Base-by-base conservation (phyloP, 73 alveolate genomes). In the Paramecium sonneborni region DNA sequence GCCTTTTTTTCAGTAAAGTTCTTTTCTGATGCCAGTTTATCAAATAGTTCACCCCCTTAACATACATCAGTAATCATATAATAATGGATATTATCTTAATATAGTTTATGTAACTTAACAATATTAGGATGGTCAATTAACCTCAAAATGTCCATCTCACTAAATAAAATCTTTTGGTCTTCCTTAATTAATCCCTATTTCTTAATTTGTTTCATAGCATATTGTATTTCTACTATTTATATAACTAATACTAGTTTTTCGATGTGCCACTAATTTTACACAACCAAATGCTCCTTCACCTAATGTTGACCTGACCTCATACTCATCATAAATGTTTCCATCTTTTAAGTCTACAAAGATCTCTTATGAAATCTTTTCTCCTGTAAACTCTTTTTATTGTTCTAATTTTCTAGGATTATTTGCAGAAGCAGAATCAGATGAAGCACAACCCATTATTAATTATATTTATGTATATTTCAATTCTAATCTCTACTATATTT, bases 201-300 rank as follows among this genome's bases (percentile, higher is more conserved):
- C 21, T 41, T 41, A 7, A 92, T 93, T 84, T 76, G 57, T 88
- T 95, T 87, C 86, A 95, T 93, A 1, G 97, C 97, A 70, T 92
- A 86, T 28, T 74, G 74, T 10, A 92, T 93, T 67, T 76, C 86
- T 79, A 43, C 14, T 9, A 24, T 20, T 41, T 14, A n/a, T 41
- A 21, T 38, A 43, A 44, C 9, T n/a, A 11, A 52, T 67, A 26
- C 82, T 43, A 1, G 94, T 95, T 43, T 69, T 41, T 38, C 76
- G 93, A 20, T 92, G 86, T 23, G 35, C 92, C 15, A 85, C 96
- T 76, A 85, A 85, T 84, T 93, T 93, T n/a, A 96, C 97, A 26
- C 67, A 24, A 0, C 97, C 98, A 85, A 70, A 93, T 1, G 93
- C 96, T 6, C 96, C 97, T 85, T 92, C 93, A 3, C 98, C 98